These are phyloP conservation scores for Trametes sanguinea DNA, from an alignment of 768 basidiomycete genomes.

Conservation along the genomic window DNA sequence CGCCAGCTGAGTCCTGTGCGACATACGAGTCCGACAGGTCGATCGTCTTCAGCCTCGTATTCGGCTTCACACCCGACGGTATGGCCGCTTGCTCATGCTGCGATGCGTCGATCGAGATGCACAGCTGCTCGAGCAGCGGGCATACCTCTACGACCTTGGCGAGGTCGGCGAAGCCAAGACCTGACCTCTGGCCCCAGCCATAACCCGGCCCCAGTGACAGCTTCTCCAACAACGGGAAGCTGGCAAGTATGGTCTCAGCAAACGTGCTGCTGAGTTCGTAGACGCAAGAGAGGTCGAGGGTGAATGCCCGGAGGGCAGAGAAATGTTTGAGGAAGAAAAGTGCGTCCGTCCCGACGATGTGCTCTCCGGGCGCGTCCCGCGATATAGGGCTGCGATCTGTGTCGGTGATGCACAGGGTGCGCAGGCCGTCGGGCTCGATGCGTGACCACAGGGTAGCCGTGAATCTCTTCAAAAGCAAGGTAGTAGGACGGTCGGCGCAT, in stretches of 20 bases:
- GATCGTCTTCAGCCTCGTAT: background rate
- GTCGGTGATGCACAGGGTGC: background rate
- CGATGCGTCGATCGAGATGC: slow-evolving; percentile 5
- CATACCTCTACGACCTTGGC: background rate
- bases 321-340: background rate
- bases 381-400: background rate
- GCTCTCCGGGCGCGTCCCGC: background rate
- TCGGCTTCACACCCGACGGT: background rate
- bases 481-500: background rate
- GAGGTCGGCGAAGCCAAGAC: slow-evolving; percentile 9
- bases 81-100: background rate
- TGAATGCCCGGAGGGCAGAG: background rate
- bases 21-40: slow-evolving; percentile 8
- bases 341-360: background rate
- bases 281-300: background rate
- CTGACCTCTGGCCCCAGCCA: slow-evolving; percentile 7
- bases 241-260: background rate
- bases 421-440: background rate
- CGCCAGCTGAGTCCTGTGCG: background rate
- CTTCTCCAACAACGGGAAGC: slow-evolving; percentile 2
- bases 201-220: slow-evolving; percentile 1
- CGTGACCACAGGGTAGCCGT: background rate
- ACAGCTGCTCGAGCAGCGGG: background rate
- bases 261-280: background rate
- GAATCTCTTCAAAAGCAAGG: background rate